Evolutionary conservation across 208 protist species (phyloP).

Genomic region (Acanthamoeba castellanii): DNA sequence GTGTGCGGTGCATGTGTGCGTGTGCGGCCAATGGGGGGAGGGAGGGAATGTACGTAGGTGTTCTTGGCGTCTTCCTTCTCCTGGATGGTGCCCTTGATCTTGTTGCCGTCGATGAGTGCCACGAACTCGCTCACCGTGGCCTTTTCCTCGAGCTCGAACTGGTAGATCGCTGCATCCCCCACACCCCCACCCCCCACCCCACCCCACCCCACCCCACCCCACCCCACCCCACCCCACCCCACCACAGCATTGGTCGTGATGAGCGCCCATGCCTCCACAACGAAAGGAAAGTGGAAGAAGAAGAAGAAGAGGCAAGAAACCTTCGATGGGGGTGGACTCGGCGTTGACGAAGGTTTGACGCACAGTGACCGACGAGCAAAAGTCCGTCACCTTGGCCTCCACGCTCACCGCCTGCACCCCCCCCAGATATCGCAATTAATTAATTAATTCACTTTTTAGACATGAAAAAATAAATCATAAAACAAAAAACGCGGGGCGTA

Average conservation of each 20-base stretch:
- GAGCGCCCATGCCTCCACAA: no score
- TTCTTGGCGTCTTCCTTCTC: slow-evolving; percentile 85
- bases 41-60: slow-evolving; percentile 83
- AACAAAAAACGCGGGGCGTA: neutral
- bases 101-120: slow-evolving; percentile 85
- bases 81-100: slow-evolving; percentile 85
- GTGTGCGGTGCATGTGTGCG: no score
- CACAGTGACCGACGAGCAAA: slow-evolving; percentile 13
- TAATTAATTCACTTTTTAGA: no score
- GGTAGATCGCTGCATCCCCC: slow-evolving; percentile 75
- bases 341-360: slow-evolving; percentile 49
- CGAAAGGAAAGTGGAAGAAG: no score
- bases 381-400: slow-evolving; percentile 53
- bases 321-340: slow-evolving; percentile 55
- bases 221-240: no score
- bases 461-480: neutral
- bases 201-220: no score
- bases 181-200: no score
- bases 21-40: no score
- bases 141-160: slow-evolving; percentile 88
- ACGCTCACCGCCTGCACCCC: slow-evolving; percentile 29
- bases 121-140: slow-evolving; percentile 87
- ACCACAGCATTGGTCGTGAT: no score
- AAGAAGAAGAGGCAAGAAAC: no score
- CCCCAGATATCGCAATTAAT: no score